Conservation (phyloP, 169 alveolate species). For the Plasmodium reichenowi region DNA sequence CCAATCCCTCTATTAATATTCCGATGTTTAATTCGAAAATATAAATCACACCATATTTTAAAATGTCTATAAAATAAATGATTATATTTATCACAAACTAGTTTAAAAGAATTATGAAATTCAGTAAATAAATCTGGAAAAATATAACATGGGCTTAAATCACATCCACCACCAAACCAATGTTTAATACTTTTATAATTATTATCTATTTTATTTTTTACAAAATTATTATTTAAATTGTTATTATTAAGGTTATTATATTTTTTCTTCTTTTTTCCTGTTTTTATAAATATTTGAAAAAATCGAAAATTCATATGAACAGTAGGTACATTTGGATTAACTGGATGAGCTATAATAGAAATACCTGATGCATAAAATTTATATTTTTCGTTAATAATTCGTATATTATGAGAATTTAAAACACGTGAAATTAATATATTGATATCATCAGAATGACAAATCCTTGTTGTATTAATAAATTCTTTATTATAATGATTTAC, state of each 20-base stretch:
- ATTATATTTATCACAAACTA: constrained; percentile 84
- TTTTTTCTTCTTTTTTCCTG: constrained; percentile 69
- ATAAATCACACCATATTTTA: constrained; percentile 90
- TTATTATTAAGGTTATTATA: neutral
- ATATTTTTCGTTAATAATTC: constrained; percentile 59
- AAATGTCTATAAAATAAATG: constrained; percentile 83
- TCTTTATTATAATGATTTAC: constrained; percentile 78
- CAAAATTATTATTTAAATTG: neutral
- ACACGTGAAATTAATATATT: constrained; percentile 20
- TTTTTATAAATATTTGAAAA: constrained; percentile 80
- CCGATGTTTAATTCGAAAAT: constrained; percentile 87
- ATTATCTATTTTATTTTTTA: constrained; percentile 22
- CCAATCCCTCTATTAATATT: constrained; percentile 91
- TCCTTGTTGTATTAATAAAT: constrained; percentile 21
- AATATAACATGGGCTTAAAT: constrained; percentile 90
- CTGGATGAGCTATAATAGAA: constrained; percentile 90
- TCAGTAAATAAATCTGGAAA: constrained; percentile 86
- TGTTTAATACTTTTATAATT: constrained; percentile 79
- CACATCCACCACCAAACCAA: constrained; percentile 95
- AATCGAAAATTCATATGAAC: constrained; percentile 89
- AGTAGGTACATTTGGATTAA: constrained; percentile 89
- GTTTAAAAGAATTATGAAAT: constrained; percentile 87
- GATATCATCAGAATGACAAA: constrained; percentile 62
- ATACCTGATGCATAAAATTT: constrained; percentile 90
- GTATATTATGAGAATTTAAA: constrained; percentile 68